A percentile compares a stretch with the other conserved stretches of the same genome.
These are phyloP conservation scores for Pouteria campechiana DNA, from an alignment of 179 eudicot genomes.

Conservation along the genomic window DNA sequence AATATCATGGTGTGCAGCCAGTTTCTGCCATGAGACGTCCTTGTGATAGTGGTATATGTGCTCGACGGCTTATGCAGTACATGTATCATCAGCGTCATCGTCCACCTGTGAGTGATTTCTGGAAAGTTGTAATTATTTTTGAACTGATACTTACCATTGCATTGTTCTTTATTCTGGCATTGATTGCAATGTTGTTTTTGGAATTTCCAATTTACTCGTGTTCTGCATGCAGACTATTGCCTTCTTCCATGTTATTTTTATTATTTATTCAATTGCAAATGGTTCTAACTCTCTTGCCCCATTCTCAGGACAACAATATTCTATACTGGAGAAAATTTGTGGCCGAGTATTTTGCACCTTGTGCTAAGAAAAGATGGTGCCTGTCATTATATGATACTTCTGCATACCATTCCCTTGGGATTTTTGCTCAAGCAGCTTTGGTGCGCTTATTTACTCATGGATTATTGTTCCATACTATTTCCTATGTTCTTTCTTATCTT, in stretches of 20 bases:
- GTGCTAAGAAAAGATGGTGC: conserved; percentile 97
- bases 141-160: too few relatives aligned
- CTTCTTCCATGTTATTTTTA: background rate
- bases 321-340: conserved; percentile 94
- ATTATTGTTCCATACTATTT: too few relatives aligned
- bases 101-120: conserved; percentile 57
- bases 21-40: conserved; percentile 49
- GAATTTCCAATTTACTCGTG: too few relatives aligned
- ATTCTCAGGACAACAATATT: conserved; percentile 63
- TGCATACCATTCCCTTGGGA: conserved; percentile 78
- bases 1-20: conserved; percentile 58
- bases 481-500: too few relatives aligned
- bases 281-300: background rate
- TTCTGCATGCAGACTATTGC: too few relatives aligned
- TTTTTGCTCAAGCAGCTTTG: conserved; percentile 83
- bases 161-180: too few relatives aligned
- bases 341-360: conserved; percentile 81
- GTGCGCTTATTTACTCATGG: conserved; percentile 32
- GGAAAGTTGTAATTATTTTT: too few relatives aligned
- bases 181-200: too few relatives aligned
- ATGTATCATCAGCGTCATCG: conserved; percentile 80
- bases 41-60: conserved; percentile 74
- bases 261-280: background rate
- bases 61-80: conserved; percentile 83
- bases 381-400: conserved; percentile 78